Percentiles rank a stretch among this genome's conserved stretches.
Conservation (phyloP, 345 rosid genomes). For the Viola odorata region DNA sequence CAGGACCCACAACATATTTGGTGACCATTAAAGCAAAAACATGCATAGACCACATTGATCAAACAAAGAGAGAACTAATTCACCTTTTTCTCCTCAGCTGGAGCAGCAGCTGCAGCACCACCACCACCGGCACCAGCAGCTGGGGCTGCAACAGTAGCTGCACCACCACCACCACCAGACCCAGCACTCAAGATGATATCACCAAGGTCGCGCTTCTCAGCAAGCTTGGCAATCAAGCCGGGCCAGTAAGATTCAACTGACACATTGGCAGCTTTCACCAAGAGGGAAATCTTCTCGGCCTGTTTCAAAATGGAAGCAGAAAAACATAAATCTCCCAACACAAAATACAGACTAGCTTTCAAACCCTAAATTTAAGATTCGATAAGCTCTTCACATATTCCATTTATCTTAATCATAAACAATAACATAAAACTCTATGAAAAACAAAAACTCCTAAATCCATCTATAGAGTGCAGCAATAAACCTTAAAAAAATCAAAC, state of each 20-base stretch:
- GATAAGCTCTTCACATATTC: too few species aligned
- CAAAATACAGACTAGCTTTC: background rate
- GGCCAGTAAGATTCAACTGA: constrained; percentile 63
- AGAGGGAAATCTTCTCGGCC: constrained; percentile 57
- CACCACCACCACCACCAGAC: constrained; percentile 40
- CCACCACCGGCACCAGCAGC: constrained; percentile 22
- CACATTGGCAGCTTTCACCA: constrained; percentile 50
- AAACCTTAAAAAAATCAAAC: background rate
- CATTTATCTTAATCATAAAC: too few species aligned
- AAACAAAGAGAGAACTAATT: too few species aligned
- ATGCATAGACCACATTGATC: too few species aligned
- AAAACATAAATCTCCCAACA: background rate
- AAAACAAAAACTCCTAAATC: background rate
- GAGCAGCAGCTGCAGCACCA: constrained; percentile 32
- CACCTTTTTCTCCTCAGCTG: constrained; percentile 40
- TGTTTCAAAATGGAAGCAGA: background rate
- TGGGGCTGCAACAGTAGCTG: constrained; percentile 29
- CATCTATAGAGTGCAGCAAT: background rate
- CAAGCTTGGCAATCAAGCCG: constrained; percentile 53
- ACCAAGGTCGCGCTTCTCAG: constrained; percentile 43
- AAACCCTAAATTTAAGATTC: background rate
- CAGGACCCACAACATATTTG: background rate
- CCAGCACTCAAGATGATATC: constrained; percentile 50
- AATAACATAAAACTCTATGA: background rate
- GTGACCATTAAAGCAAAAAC: background rate